Percentiles rank a stretch among this genome's conserved stretches.
These are phyloP conservation scores for Tremella fuciformis DNA, from an alignment of 768 basidiomycete species.

Conservation along the genomic window DNA sequence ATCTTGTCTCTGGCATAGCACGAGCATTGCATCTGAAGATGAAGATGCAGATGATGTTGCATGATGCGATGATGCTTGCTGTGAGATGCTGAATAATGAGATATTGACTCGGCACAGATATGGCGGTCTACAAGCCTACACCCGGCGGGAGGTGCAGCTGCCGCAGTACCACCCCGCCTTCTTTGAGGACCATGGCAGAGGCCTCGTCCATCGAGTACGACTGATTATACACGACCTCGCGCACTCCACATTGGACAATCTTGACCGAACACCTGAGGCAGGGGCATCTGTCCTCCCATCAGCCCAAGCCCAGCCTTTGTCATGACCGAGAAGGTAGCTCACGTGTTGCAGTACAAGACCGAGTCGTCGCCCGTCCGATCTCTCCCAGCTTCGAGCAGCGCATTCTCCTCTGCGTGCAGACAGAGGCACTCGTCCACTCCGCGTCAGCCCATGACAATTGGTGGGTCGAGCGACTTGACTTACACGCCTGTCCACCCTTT, in stretches of 20 bases:
- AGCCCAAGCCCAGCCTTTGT: not conserved
- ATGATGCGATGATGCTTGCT: not conserved
- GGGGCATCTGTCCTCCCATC: conserved; percentile 69
- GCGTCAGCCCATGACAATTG: not conserved
- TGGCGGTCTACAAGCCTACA: not conserved
- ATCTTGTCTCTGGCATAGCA: conserved; percentile 12
- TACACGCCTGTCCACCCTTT: conserved; percentile 54
- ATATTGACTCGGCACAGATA: not conserved
- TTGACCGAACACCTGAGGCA: conserved; percentile 96
- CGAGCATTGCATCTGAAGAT: not conserved
- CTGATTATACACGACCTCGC: conserved; percentile 88
- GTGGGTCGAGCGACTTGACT: conserved; percentile 26
- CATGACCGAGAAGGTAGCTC: conserved; percentile 49
- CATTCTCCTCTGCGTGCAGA: conserved; percentile 97
- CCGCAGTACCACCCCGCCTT: conserved; percentile 77
- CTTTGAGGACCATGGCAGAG: conserved; percentile 70
- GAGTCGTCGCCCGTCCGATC: conserved; percentile 70
- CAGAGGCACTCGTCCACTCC: conserved; percentile 77
- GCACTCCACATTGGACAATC: conserved; percentile 91
- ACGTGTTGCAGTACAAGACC: conserved; percentile 99
- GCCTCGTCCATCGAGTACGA: conserved; percentile 95
- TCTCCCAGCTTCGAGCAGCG: conserved; percentile 85
- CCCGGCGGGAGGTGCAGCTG: conserved; percentile 54
- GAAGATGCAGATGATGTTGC: not conserved
- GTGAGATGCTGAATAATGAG: not conserved